A percentile compares a stretch with the other conserved stretches of the same genome.
Evolutionary conservation across 2,329 filamentous ascomycete genomes (phyloP).

Genomic region (Aureobasidium zeae): DNA sequence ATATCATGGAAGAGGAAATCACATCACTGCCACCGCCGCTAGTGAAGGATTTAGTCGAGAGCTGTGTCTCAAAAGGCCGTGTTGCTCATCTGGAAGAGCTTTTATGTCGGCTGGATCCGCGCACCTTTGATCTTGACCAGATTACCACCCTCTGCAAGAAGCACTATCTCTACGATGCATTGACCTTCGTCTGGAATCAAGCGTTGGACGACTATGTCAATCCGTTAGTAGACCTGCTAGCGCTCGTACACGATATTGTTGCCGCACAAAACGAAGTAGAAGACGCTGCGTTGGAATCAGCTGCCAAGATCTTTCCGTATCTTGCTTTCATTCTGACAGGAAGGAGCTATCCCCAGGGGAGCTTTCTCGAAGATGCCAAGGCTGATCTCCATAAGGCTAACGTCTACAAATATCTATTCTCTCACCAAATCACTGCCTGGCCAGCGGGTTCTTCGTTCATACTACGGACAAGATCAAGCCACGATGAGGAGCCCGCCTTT

Average conservation of each 20-base stretch:
- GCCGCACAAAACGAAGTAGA: slow-evolving; percentile 55
- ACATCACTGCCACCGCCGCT: slow-evolving; percentile 68
- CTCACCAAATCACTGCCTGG: slow-evolving; percentile 68
- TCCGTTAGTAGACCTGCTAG: slow-evolving; percentile 73
- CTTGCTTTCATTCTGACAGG: slow-evolving; percentile 85
- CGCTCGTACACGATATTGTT: slow-evolving; percentile 49
- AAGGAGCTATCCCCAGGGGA: slow-evolving; percentile 81
- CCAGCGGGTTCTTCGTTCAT: slow-evolving; percentile 39
- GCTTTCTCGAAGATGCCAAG: slow-evolving; percentile 60
- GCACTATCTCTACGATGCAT: slow-evolving; percentile 84
- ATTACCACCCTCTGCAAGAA: slow-evolving; percentile 84
- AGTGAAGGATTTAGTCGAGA: slow-evolving; percentile 73
- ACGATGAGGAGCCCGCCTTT: slow-evolving; percentile 61
- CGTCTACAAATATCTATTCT: slow-evolving; percentile 89
- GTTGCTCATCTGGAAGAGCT: slow-evolving; percentile 81
- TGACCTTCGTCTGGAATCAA: slow-evolving; percentile 95
- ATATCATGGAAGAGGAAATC: slow-evolving; percentile 71
- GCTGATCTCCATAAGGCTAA: slow-evolving; percentile 73
- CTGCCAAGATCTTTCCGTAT: slow-evolving; percentile 88
- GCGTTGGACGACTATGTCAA: slow-evolving; percentile 83
- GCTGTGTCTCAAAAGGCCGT: slow-evolving; percentile 68
- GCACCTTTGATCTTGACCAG: slow-evolving; percentile 88
- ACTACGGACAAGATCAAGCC: slow-evolving; percentile 38
- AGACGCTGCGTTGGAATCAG: slow-evolving; percentile 39
- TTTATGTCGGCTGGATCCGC: slow-evolving; percentile 83